Percentiles rank a stretch among this genome's conserved stretches.
Conservation (phyloP, 2,329 filamentous ascomycete species). For the Sclerotinia trifoliorum region DNA sequence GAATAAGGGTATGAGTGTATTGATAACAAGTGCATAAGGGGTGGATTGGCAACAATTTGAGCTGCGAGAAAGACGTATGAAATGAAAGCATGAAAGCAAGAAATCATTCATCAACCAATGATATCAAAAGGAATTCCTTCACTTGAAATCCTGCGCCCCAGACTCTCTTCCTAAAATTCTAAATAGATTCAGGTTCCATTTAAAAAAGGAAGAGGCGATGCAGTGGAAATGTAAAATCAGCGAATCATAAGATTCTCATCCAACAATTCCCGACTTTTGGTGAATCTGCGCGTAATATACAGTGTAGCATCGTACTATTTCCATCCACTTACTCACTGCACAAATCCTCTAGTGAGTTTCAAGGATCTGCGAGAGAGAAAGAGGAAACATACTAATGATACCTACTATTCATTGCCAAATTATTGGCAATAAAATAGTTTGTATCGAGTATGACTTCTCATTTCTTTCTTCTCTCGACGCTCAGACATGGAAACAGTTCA, state of each 20-base stretch:
- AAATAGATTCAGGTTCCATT: background rate
- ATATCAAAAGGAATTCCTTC: background rate
- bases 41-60: background rate
- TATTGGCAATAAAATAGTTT: slow-evolving; percentile 3
- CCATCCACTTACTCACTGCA: background rate
- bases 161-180: slow-evolving; percentile 2
- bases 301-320: background rate
- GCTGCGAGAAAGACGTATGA: background rate
- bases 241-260: background rate
- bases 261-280: background rate
- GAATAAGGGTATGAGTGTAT: no score
- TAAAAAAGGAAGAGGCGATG: slow-evolving; percentile 10
- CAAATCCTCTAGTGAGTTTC: background rate
- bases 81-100: no score
- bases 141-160: slow-evolving; percentile 10
- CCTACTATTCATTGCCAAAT: background rate
- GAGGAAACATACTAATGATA: background rate
- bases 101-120: background rate
- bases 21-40: background rate
- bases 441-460: background rate
- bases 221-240: background rate
- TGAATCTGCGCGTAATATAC: background rate
- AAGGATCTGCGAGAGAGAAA: background rate
- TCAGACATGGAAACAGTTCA: background rate
- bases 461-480: background rate